Percentiles rank a stretch among this genome's conserved stretches.
Evolutionary conservation across 139 green algal species (phyloP).

Genomic region (Trebouxia sp.): DNA sequence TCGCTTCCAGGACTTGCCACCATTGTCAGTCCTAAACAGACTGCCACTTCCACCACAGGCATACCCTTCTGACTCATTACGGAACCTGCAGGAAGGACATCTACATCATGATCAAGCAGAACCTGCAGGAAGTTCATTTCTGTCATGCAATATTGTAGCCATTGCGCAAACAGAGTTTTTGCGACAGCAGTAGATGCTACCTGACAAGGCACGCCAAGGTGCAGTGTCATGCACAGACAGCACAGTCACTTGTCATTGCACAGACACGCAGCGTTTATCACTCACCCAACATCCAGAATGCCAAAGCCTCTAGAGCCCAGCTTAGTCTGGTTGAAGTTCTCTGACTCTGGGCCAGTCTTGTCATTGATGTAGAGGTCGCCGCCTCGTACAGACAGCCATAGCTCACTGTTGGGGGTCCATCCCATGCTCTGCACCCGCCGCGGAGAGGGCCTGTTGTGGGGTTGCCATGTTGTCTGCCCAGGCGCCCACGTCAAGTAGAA

Average conservation of each 20-base stretch:
- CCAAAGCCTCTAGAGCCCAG: constrained; percentile 93
- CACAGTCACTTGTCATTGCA: not conserved
- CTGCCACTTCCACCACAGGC: constrained; percentile 91
- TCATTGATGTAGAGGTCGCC: constrained; percentile 80
- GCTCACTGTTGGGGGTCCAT: constrained; percentile 74
- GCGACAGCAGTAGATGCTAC: no score
- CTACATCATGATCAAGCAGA: not conserved
- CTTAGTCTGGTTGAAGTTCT: constrained; percentile 77
- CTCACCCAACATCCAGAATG: constrained; percentile 92
- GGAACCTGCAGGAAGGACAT: constrained; percentile 44
- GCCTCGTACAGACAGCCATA: constrained; percentile 93
- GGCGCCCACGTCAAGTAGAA: constrained; percentile 99
- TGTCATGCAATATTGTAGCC: no score
- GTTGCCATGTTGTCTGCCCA: constrained; percentile 90
- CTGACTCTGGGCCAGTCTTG: constrained; percentile 50
- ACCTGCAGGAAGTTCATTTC: no score
- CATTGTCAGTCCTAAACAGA: constrained; percentile 90
- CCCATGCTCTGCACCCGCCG: constrained; percentile 97
- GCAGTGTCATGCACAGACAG: not conserved
- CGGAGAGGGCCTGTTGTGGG: constrained; percentile 87
- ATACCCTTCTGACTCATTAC: constrained; percentile 67
- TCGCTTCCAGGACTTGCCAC: constrained; percentile 93
- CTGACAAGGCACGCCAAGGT: not conserved
- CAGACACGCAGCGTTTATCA: not conserved
- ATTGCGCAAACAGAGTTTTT: no score